These are phyloP conservation scores for Ascochyta lentis DNA, from an alignment of 2,329 filamentous ascomycete species.

Conservation along the genomic window DNA sequence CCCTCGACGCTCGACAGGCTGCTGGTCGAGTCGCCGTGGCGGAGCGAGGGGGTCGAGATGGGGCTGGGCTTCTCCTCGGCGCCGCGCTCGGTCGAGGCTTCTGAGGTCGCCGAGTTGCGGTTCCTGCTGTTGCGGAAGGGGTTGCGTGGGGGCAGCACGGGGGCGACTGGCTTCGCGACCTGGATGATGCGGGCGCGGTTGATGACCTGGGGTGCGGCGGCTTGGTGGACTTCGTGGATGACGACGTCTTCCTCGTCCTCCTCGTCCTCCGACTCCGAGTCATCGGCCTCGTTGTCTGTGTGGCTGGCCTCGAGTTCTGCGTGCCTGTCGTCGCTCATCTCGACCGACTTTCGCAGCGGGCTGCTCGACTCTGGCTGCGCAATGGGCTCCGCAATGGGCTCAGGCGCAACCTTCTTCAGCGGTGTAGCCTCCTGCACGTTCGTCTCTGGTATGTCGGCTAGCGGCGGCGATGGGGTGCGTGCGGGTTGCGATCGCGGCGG, in stretches of 20 bases:
- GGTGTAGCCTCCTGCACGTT: conserved; percentile 28
- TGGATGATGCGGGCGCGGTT: conserved; percentile 82
- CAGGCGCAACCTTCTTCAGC: conserved; percentile 1
- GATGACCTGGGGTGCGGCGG: conserved; percentile 70
- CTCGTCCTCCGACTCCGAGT: neutral
- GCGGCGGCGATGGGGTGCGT: conserved; percentile 32
- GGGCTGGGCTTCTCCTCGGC: conserved; percentile 40
- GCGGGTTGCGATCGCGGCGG: conserved; percentile 7
- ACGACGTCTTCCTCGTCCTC: conserved; percentile 66
- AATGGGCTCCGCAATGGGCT: neutral
- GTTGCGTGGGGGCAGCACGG: conserved; percentile 78
- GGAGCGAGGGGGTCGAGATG: conserved; percentile 44
- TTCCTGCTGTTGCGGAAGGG: conserved; percentile 62
- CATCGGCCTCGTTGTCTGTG: neutral
- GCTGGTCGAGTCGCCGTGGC: conserved; percentile 43
- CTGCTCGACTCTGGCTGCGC: conserved; percentile 16
- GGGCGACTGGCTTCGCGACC: conserved; percentile 80
- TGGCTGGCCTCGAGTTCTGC: conserved; percentile 43
- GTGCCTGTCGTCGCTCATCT: conserved; percentile 51
- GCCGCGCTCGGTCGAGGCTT: conserved; percentile 34
- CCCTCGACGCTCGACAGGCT: conserved; percentile 44
- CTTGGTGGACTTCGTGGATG: conserved; percentile 71
- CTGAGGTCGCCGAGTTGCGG: conserved; percentile 45
- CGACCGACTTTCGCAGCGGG: conserved; percentile 26
- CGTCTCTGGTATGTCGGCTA: conserved; percentile 48